A percentile compares a stretch with the other conserved stretches of the same genome.
Evolutionary conservation across 2,329 filamentous ascomycete genomes (phyloP).

Genomic region (Talaromyces rugulosus): DNA sequence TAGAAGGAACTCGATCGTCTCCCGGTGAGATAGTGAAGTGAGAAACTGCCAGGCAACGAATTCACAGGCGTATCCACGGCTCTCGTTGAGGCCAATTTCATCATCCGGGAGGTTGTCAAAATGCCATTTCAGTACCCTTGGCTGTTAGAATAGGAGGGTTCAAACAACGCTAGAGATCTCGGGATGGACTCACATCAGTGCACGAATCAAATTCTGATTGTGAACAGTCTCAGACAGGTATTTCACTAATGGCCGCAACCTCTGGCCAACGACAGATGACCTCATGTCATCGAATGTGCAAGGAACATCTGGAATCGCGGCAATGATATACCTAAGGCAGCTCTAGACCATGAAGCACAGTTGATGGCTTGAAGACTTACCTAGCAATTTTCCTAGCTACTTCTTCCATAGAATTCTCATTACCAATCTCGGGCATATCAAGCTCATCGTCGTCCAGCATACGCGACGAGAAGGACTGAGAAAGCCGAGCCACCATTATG

Average conservation of each 20-base stretch:
- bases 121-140: slow-evolving; percentile 54
- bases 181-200: slow-evolving; percentile 49
- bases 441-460: slow-evolving; percentile 19
- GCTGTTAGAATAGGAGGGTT: neutral
- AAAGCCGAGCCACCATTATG: slow-evolving; percentile 7
- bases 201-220: slow-evolving; percentile 40
- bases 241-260: slow-evolving; percentile 34
- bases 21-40: slow-evolving; percentile 51
- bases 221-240: slow-evolving; percentile 39
- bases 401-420: slow-evolving; percentile 35
- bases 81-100: slow-evolving; percentile 54
- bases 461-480: slow-evolving; percentile 16
- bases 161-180: neutral
- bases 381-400: slow-evolving; percentile 38
- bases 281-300: slow-evolving; percentile 44
- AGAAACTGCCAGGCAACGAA: slow-evolving; percentile 61
- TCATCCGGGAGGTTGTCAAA: slow-evolving; percentile 50
- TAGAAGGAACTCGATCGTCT: slow-evolving; percentile 55
- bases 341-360: neutral
- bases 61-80: slow-evolving; percentile 56
- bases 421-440: slow-evolving; percentile 38
- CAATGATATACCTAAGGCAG: slow-evolving; percentile 32
- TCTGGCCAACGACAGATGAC: slow-evolving; percentile 33
- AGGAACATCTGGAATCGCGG: slow-evolving; percentile 36
- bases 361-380: slow-evolving; percentile 19